Evolutionary conservation across 768 basidiomycete species (phyloP), one percentile per base, ranked within the genome.

Genomic region (Boletus sensibilis): DNA sequence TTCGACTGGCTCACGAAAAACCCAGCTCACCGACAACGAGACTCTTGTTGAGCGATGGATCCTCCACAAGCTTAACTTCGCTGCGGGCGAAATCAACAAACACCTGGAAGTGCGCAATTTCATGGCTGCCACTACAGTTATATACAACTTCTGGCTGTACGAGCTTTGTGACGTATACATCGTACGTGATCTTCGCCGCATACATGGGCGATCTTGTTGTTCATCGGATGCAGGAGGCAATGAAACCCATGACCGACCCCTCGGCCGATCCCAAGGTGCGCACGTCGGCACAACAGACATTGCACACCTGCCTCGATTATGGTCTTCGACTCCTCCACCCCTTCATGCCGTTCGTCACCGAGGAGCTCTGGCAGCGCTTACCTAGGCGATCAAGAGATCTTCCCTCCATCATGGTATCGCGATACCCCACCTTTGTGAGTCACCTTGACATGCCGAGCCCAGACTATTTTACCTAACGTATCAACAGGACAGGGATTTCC

Each of bases 141-240:
- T 83, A 0, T 85, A 98, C 75, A 92, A 92, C 65, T 98, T 97
- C 78, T 99, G 97, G 96, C 74, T 99, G 38, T 95, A 98, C 70
- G 96, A 99, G 72, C 79, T 98, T n/a, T 99, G 97, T 68, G 97
- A 99, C 69, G 94, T 99, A 25, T 99, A 95, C 75, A 98, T 99
- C 61, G 93, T 94, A 56, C 59, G 90, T 72, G 33, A 69, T 12
- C 16, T 23, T 58, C n/a, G 1, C 14, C 31, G 35, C 25, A 18
- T 53, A 46, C 48, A 3, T 13, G 5, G 49, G 34, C 1, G 21
- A 33, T 33, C 39, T 21, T 56, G 35, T 52, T 31, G 23, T 37
- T 40, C 25, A 56, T 49, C 16, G 25, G 56, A 43, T 63, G 47
- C 70, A 96, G 93, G 96, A 99, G 82, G 97, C 93, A 4, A 97